These are phyloP conservation scores for Phytophthora cajani DNA, from an alignment of 352 stramenopile genomes.

Conservation along the genomic window DNA sequence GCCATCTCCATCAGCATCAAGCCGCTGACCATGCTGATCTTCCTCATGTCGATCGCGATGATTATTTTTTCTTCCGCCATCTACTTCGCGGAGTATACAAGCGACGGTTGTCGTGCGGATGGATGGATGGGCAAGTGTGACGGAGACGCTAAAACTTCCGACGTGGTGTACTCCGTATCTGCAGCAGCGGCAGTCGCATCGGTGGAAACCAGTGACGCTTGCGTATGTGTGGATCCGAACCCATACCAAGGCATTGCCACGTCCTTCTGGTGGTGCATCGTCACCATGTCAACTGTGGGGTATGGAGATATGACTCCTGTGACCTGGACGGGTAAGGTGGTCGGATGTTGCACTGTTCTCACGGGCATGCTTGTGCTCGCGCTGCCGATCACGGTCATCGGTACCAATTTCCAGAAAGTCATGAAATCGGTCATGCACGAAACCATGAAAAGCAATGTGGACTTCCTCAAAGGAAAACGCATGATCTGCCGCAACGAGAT, in stretches of 20 bases:
- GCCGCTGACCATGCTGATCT: conserved; percentile 87
- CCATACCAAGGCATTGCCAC: conserved; percentile 83
- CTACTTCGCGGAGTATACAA: conserved; percentile 83
- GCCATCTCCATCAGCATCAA: conserved; percentile 80
- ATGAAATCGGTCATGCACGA: conserved; percentile 84
- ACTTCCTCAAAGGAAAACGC: conserved; percentile 76
- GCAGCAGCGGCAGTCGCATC: conserved; percentile 39
- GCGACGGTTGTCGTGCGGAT: conserved; percentile 61
- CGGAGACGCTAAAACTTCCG: conserved; percentile 11
- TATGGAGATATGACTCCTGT: conserved; percentile 90
- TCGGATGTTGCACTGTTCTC: conserved; percentile 76
- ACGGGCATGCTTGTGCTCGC: conserved; percentile 88
- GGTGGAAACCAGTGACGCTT: conserved; percentile 23
- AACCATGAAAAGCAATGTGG: conserved; percentile 82
- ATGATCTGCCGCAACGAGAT: conserved; percentile 81
- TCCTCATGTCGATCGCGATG: conserved; percentile 87
- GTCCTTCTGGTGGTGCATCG: conserved; percentile 91
- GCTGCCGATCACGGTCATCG: conserved; percentile 92
- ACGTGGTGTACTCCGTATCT: conserved; percentile 29
- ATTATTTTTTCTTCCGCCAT: conserved; percentile 87
- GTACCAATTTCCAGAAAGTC: conserved; percentile 86
- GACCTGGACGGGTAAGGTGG: conserved; percentile 71
- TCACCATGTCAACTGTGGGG: conserved; percentile 92
- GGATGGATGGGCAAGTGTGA: conserved; percentile 68
- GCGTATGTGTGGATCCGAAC: conserved; percentile 76